A percentile compares a stretch with the other conserved stretches of the same genome.
Conservation (phyloP, 768 basidiomycete species). For the Hysterangium stoloniferum region DNA sequence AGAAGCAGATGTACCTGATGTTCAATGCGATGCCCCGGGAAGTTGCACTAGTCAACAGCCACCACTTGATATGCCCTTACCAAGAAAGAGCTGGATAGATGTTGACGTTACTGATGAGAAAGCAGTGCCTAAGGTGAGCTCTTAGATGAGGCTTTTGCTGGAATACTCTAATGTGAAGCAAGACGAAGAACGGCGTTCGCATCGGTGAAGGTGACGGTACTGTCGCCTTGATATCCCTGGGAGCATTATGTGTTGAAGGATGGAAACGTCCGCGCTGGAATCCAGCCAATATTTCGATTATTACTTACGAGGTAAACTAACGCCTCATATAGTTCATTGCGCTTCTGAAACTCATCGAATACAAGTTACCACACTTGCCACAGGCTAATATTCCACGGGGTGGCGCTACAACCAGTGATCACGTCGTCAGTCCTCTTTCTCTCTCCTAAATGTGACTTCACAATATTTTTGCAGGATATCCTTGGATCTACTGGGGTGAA, state of each 20-base stretch:
- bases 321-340: neutral
- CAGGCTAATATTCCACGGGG: constrained; percentile 69
- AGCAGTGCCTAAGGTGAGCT: constrained; percentile 44
- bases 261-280: constrained; percentile 91
- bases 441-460: neutral
- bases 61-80: constrained; percentile 46
- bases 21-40: constrained; percentile 38
- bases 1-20: constrained; percentile 33
- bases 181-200: constrained; percentile 79
- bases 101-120: constrained; percentile 64
- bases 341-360: neutral
- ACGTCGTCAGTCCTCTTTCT: constrained; percentile 62
- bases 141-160: neutral
- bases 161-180: neutral
- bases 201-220: constrained; percentile 97
- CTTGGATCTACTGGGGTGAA: constrained; percentile 73
- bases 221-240: constrained; percentile 74
- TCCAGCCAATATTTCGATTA: constrained; percentile 78
- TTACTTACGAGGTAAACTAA: constrained; percentile 70
- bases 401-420: constrained; percentile 87
- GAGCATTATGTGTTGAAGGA: constrained; percentile 95
- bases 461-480: constrained; percentile 13
- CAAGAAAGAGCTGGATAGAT: constrained; percentile 77
- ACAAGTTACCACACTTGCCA: constrained; percentile 74
- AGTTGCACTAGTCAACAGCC: constrained; percentile 38